phyloP scores from a whole-genome alignment of 1,284 basidiomycete species.

The Vanrija sp. region DNA sequence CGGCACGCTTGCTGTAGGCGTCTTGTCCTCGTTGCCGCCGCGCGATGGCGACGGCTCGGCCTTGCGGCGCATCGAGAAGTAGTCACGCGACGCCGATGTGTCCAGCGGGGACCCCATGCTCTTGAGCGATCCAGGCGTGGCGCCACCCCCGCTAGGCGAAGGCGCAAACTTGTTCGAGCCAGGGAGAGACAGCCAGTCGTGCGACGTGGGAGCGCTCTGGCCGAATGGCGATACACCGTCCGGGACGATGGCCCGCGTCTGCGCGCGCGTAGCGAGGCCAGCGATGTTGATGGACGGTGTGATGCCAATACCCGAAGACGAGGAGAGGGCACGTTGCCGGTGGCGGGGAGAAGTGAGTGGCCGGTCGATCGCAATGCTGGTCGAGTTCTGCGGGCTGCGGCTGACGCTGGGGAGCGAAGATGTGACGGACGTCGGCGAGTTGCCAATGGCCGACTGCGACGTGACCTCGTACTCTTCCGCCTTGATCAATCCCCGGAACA shows the following conservation, averaged over 20 bases:
- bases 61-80: slow-evolving; percentile 35
- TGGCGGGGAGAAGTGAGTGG: slow-evolving; percentile 25
- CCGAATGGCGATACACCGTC: slow-evolving; percentile 26
- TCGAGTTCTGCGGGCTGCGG: slow-evolving; percentile 29
- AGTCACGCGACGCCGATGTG: slow-evolving; percentile 19
- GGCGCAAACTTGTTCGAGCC: background rate
- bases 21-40: slow-evolving; percentile 6
- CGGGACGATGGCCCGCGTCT: slow-evolving; percentile 53
- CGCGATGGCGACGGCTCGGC: background rate
- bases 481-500: slow-evolving; percentile 46
- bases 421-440: slow-evolving; percentile 15
- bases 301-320: slow-evolving; percentile 10
- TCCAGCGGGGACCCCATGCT: too few relatives aligned
- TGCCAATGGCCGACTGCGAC: background rate
- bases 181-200: slow-evolving; percentile 24
- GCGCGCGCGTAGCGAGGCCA: slow-evolving; percentile 62
- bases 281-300: slow-evolving; percentile 53
- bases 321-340: slow-evolving; percentile 28
- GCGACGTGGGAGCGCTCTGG: slow-evolving; percentile 26
- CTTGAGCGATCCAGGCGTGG: background rate
- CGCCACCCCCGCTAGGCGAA: background rate
- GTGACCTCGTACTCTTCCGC: slow-evolving; percentile 43
- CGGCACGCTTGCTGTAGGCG: slow-evolving; percentile 1
- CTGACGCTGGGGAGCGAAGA: slow-evolving; percentile 28
- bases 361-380: slow-evolving; percentile 37